phyloP scores from a whole-genome alignment of 164 flowering plant species.

The Saururus chinensis region DNA sequence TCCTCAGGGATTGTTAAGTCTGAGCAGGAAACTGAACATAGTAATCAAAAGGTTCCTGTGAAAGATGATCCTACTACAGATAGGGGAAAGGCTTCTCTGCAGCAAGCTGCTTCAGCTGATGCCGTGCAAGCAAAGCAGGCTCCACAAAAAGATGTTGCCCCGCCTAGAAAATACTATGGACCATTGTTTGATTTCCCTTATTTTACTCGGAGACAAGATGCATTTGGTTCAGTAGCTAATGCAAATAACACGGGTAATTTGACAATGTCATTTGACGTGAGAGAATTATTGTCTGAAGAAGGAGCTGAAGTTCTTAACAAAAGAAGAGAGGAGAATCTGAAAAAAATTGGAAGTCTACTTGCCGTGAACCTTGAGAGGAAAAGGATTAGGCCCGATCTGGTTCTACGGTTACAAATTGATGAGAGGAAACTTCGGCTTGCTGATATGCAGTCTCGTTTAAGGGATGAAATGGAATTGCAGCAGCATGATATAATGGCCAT shows the following conservation, averaged over 20 bases:
- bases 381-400: constrained; percentile 93
- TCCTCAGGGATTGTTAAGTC: constrained; percentile 31
- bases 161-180: constrained; percentile 82
- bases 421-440: constrained; percentile 75
- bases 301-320: constrained; percentile 62
- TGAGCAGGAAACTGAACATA: constrained; percentile 60
- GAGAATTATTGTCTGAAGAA: constrained; percentile 78
- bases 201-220: constrained; percentile 82
- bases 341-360: constrained; percentile 66
- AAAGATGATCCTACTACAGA: constrained; percentile 44
- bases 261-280: constrained; percentile 68
- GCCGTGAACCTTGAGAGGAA: constrained; percentile 89
- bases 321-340: constrained; percentile 69
- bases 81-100: constrained; percentile 56
- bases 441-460: constrained; percentile 73
- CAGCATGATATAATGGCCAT: constrained; percentile 97
- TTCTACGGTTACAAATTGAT: constrained; percentile 81
- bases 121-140: constrained; percentile 44
- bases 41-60: constrained; percentile 25
- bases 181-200: constrained; percentile 93
- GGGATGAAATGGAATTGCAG: constrained; percentile 90
- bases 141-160: constrained; percentile 58
- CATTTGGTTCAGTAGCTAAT: constrained; percentile 48
- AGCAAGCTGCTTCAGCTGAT: constrained; percentile 36
- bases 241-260: constrained; percentile 51